Conservation (phyloP, 345 rosid genomes). For the Lepidium africanum region DNA sequence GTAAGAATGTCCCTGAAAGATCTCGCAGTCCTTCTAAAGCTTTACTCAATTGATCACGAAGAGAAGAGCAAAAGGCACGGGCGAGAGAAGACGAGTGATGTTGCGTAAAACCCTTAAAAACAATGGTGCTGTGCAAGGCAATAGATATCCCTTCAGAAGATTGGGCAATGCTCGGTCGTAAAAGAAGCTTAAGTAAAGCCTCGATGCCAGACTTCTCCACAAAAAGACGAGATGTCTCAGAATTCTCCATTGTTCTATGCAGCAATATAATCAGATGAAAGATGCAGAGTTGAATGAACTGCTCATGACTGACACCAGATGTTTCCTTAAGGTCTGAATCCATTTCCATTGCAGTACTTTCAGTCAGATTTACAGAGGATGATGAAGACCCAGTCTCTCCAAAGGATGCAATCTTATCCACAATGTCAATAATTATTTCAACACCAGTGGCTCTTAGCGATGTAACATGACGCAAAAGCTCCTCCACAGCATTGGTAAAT, state of each 20-base stretch:
- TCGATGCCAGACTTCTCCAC: conserved; percentile 97
- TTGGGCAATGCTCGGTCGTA: conserved; percentile 79
- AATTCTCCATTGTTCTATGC: conserved; percentile 88
- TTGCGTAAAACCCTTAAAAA: conserved; percentile 91
- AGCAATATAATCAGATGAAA: conserved; percentile 92
- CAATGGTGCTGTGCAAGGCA: conserved; percentile 95
- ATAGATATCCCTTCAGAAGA: conserved; percentile 95
- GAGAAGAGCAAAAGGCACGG: conserved; percentile 76
- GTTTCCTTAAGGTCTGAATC: conserved; percentile 66
- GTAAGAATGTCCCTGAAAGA: conserved; percentile 57
- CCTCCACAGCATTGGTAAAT: conserved; percentile 91
- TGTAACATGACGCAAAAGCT: conserved; percentile 89
- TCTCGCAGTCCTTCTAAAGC: conserved; percentile 50
- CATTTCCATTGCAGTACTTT: conserved; percentile 75
- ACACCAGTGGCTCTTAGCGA: conserved; percentile 78
- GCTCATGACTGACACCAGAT: conserved; percentile 66
- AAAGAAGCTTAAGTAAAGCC: conserved; percentile 73
- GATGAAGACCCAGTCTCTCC: conserved; percentile 41
- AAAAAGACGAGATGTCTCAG: conserved; percentile 86
- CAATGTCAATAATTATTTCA: conserved; percentile 84
- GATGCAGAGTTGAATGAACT: conserved; percentile 75
- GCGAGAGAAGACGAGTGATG: conserved; percentile 90
- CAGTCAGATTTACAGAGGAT: conserved; percentile 45
- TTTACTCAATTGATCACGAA: conserved; percentile 67
- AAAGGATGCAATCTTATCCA: conserved; percentile 65